A percentile compares a stretch with the other conserved stretches of the same genome.
These are phyloP conservation scores for Periconia sp. DNA, from an alignment of 2,329 filamentous ascomycete species.

Conservation along the genomic window DNA sequence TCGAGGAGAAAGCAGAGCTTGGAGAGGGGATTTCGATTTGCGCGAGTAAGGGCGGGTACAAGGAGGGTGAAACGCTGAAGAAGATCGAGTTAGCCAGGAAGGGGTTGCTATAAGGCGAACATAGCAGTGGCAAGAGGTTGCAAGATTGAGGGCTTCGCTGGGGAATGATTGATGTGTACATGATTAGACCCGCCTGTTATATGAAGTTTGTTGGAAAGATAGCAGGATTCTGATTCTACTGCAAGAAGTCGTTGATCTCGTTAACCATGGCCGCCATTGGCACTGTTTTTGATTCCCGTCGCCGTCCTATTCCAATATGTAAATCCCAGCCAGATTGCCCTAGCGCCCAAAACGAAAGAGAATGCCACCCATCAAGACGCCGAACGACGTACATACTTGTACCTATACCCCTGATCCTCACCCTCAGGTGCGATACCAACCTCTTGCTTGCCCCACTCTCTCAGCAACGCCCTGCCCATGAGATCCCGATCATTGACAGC, in stretches of 20 bases:
- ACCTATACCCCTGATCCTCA: conserved; percentile 25
- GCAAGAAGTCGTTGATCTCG: too few species aligned
- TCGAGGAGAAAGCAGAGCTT: conserved; percentile 69
- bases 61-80: conserved; percentile 67
- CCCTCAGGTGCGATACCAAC: conserved; percentile 26
- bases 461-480: conserved; percentile 33
- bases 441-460: conserved; percentile 42
- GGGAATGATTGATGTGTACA: too few species aligned
- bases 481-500: conserved; percentile 29
- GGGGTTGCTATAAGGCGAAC: conserved; percentile 63
- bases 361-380: background rate
- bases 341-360: background rate
- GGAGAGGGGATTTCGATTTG: conserved; percentile 74
- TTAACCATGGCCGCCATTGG: too few species aligned
- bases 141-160: background rate
- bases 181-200: too few species aligned
- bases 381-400: conserved; percentile 27
- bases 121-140: background rate
- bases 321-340: background rate
- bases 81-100: conserved; percentile 82
- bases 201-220: too few species aligned
- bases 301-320: background rate
- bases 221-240: too few species aligned
- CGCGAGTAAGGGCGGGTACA: conserved; percentile 74
- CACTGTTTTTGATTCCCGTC: too few species aligned